Conservation (phyloP, 2,329 filamentous ascomycete genomes). For the Septoria linicola region DNA sequence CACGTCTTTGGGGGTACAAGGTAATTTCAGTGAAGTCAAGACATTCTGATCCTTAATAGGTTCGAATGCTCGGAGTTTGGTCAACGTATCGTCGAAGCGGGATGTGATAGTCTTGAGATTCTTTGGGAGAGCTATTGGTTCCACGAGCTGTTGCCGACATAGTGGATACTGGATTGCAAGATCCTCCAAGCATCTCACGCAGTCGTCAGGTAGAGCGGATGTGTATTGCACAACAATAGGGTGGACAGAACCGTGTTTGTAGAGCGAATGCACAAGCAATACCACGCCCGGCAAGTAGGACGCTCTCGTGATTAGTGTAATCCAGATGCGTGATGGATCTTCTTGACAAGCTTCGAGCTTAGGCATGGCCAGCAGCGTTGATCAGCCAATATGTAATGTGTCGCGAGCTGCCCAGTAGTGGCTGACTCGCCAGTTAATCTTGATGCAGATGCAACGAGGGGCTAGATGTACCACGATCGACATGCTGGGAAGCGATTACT, state of each 20-base stretch:
- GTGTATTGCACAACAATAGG: conserved; percentile 55
- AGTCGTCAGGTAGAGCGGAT: conserved; percentile 42
- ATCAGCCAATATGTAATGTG: too few species aligned
- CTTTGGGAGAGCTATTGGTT: conserved; percentile 18
- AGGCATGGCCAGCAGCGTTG: not conserved
- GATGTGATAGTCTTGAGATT: conserved; percentile 45
- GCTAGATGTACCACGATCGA: too few species aligned
- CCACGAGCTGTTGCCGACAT: conserved; percentile 41
- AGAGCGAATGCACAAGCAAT: conserved; percentile 51
- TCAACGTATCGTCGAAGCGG: conserved; percentile 56
- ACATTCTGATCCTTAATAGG: conserved; percentile 30
- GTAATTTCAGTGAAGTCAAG: not conserved
- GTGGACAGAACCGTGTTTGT: conserved; percentile 46
- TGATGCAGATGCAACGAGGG: too few species aligned
- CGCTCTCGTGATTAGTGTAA: conserved; percentile 52
- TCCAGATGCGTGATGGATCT: conserved; percentile 17
- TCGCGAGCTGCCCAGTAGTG: too few species aligned
- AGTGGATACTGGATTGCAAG: conserved; percentile 42
- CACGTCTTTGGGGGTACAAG: conserved; percentile 37
- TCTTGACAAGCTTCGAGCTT: not conserved
- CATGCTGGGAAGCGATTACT: too few species aligned
- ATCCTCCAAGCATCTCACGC: conserved; percentile 45
- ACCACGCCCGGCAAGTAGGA: conserved; percentile 55
- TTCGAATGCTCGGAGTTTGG: conserved; percentile 56
- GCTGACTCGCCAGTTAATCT: too few species aligned